A percentile compares a stretch with the other conserved stretches of the same genome.
Evolutionary conservation across 257 asterid species (phyloP).

Genomic region (Solanum pinnatisectum): DNA sequence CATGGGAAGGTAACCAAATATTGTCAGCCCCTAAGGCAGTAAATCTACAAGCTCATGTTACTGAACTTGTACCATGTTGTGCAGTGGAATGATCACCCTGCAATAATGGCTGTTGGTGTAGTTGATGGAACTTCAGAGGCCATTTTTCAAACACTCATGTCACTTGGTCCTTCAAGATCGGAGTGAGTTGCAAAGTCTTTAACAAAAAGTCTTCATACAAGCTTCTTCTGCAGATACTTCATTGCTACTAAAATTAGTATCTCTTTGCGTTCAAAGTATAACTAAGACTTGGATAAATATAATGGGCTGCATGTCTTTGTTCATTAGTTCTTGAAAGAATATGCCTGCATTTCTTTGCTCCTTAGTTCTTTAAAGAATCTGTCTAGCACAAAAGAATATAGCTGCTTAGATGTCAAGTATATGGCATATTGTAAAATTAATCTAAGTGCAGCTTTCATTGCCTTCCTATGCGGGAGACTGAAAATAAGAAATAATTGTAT

Average conservation of each 20-base stretch:
- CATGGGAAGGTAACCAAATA: conserved; percentile 45
- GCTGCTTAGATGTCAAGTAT: not conserved
- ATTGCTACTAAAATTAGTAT: not conserved
- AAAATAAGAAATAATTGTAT: not conserved
- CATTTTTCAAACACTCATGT: conserved; percentile 81
- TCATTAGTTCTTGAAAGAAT: not conserved
- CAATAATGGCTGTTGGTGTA: conserved; percentile 98
- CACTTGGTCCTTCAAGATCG: conserved; percentile 95
- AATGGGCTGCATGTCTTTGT: not conserved
- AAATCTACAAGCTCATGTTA: not conserved
- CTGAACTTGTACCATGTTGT: conserved; percentile 9
- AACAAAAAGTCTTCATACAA: not conserved
- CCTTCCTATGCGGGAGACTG: not conserved
- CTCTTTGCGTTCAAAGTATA: not conserved
- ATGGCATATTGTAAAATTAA: not conserved
- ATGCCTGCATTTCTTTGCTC: not conserved
- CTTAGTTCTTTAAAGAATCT: not conserved
- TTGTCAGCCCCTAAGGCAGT: not conserved
- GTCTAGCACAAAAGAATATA: not conserved
- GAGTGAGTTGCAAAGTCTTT: conserved; percentile 49
- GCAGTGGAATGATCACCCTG: conserved; percentile 76
- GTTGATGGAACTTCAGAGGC: conserved; percentile 91
- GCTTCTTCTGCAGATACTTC: not conserved
- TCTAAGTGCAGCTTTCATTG: not conserved
- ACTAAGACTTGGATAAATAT: not conserved